These are phyloP conservation scores for Phylloporus sp. DNA, from an alignment of 768 basidiomycete genomes.

Conservation along the genomic window DNA sequence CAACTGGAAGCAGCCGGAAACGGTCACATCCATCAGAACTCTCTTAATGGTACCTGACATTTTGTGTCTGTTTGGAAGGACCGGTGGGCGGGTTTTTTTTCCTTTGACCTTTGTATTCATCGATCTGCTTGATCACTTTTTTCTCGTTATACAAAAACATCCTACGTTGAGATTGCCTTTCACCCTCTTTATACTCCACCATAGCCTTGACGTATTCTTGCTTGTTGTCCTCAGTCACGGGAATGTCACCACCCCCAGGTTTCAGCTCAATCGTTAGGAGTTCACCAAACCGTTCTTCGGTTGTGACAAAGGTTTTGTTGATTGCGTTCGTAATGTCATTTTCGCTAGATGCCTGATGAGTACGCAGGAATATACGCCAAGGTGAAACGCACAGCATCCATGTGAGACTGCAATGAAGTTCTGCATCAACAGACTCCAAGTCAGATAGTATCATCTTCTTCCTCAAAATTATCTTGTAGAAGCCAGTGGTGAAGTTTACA, in stretches of 20 bases:
- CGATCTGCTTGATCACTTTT: too few relatives aligned
- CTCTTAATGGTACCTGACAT: too few relatives aligned
- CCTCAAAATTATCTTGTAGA: slow-evolving; percentile 99
- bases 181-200: slow-evolving; percentile 95
- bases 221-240: slow-evolving; percentile 98
- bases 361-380: background rate
- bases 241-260: slow-evolving; percentile 77
- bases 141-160: too few relatives aligned
- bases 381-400: slow-evolving; percentile 90
- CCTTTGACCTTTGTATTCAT: too few relatives aligned
- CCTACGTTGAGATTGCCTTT: too few relatives aligned
- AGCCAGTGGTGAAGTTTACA: slow-evolving; percentile 97
- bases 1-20: too few relatives aligned
- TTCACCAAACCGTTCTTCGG: slow-evolving; percentile 97
- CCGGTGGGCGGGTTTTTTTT: too few relatives aligned
- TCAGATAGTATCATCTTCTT: slow-evolving; percentile 95
- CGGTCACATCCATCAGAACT: too few relatives aligned
- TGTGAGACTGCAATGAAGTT: slow-evolving; percentile 88
- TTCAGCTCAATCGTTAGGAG: slow-evolving; percentile 96
- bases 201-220: slow-evolving; percentile 94
- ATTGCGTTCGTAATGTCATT: slow-evolving; percentile 98
- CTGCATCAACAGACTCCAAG: slow-evolving; percentile 94
- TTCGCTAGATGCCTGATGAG: slow-evolving; percentile 50
- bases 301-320: slow-evolving; percentile 95
- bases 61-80: too few relatives aligned